Conservation (phyloP, 345 rosid genomes). For the Eucalyptus polyanthemos region DNA sequence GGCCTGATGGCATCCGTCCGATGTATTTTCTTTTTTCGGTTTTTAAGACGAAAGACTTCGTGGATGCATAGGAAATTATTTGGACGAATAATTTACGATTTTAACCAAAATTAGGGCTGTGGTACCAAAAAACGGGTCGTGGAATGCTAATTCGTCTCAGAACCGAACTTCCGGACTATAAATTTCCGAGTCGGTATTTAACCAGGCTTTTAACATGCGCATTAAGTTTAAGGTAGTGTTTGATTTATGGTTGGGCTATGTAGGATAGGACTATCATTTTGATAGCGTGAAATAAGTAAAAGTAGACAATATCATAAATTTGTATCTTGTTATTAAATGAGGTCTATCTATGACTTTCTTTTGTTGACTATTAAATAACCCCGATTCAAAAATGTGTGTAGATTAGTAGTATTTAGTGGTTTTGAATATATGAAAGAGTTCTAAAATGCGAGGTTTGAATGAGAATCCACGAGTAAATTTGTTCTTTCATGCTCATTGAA, state of each 20-base stretch:
- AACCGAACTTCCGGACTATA: not conserved
- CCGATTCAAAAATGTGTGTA: not conserved
- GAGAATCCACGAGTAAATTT: not conserved
- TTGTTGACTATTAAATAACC: not conserved
- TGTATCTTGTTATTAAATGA: not conserved
- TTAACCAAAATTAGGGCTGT: not conserved
- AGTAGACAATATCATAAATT: not conserved
- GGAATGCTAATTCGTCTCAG: not conserved
- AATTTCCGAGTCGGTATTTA: not conserved
- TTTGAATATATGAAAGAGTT: not conserved
- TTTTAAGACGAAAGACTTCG: not conserved
- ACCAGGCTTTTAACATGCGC: not conserved
- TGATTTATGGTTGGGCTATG: not conserved
- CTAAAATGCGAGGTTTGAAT: not conserved
- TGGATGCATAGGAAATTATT: not conserved
- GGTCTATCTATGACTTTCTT: not conserved
- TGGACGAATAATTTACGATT: not conserved
- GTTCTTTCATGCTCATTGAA: not conserved
- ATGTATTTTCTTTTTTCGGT: not conserved
- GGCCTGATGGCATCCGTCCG: not conserved
- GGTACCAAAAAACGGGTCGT: not conserved
- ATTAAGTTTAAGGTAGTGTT: not conserved
- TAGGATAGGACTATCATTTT: not conserved
- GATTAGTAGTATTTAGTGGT: not conserved
- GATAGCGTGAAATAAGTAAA: not conserved